These are phyloP conservation scores for Mycena crocata DNA, from an alignment of 768 basidiomycete species.

Conservation along the genomic window DNA sequence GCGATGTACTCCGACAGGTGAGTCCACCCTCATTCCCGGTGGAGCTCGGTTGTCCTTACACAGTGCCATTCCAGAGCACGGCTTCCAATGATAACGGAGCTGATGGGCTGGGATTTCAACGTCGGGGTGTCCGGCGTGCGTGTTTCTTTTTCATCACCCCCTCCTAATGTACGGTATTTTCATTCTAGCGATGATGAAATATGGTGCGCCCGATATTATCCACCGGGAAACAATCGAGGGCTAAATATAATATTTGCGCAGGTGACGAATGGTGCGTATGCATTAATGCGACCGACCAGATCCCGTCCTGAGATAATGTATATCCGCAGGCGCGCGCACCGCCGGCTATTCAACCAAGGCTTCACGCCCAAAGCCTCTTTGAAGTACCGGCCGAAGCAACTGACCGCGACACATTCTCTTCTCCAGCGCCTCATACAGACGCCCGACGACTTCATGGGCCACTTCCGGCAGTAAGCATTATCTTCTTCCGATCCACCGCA, in stretches of 20 bases:
- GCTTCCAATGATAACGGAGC: constrained; percentile 23
- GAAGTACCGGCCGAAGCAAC: constrained; percentile 13
- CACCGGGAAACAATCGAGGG: too few relatives aligned
- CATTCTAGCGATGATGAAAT: constrained; percentile 26
- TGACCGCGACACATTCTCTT: constrained; percentile 20
- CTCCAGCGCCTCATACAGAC: constrained; percentile 24
- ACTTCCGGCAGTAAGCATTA: neutral
- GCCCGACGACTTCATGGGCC: constrained; percentile 13
- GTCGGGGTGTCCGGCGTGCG: too few relatives aligned
- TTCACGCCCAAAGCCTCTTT: constrained; percentile 7
- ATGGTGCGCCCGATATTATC: constrained; percentile 1
- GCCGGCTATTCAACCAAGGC: constrained; percentile 21
- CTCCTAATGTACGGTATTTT: neutral
- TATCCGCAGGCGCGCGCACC: constrained; percentile 17
- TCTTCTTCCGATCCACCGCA: neutral
- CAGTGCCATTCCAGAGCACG: neutral
- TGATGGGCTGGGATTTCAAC: constrained; percentile 31
- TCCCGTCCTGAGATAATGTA: neutral
- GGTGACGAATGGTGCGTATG: constrained; percentile 20
- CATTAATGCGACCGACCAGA: too few relatives aligned
- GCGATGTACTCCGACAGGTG: constrained; percentile 52
- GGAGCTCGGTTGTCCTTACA: neutral
- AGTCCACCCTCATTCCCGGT: too few relatives aligned
- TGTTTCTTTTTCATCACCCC: neutral
- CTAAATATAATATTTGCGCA: neutral